Percentiles rank a stretch among this genome's conserved stretches.
These are phyloP conservation scores for Phlebiopsis gigantea DNA, from an alignment of 768 basidiomycete genomes.

Conservation along the genomic window DNA sequence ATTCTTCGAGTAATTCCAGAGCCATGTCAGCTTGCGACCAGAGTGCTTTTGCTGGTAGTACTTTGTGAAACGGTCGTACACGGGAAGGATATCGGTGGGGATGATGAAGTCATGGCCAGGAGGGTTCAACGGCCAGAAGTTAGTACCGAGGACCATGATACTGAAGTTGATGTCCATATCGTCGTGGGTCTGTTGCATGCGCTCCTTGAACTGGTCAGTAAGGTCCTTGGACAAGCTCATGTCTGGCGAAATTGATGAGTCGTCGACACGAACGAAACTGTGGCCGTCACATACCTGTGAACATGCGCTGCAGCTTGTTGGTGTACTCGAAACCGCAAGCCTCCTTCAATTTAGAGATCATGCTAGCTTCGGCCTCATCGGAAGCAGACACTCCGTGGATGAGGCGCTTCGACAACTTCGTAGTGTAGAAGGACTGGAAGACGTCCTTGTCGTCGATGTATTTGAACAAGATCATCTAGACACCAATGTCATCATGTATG, in stretches of 20 bases:
- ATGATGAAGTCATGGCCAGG: slow-evolving; percentile 84
- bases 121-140: slow-evolving; percentile 91
- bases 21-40: slow-evolving; percentile 93
- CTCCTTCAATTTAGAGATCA: slow-evolving; percentile 97
- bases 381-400: slow-evolving; percentile 89
- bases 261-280: slow-evolving; percentile 1
- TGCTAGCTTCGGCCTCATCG: slow-evolving; percentile 93
- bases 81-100: slow-evolving; percentile 79
- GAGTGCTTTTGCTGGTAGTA: slow-evolving; percentile 94
- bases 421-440: slow-evolving; percentile 97
- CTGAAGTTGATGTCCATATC: slow-evolving; percentile 88
- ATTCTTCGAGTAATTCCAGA: slow-evolving; percentile 98
- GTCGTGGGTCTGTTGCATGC: slow-evolving; percentile 81
- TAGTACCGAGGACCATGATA: slow-evolving; percentile 91
- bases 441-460: slow-evolving; percentile 99
- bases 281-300: slow-evolving; percentile 60
- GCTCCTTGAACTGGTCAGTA: slow-evolving; percentile 91
- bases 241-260: slow-evolving; percentile 42
- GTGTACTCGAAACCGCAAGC: slow-evolving; percentile 97
- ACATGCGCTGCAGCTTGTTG: slow-evolving; percentile 94
- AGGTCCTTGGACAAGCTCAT: slow-evolving; percentile 94
- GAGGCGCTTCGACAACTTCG: slow-evolving; percentile 87
- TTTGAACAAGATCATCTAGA: slow-evolving; percentile 94
- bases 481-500: neutral
- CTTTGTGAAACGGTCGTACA: slow-evolving; percentile 85